Percentiles rank a stretch among this genome's conserved stretches.
These are phyloP conservation scores for Psidium friedrichsthalianum DNA, from an alignment of 345 rosid species.

Conservation along the genomic window DNA sequence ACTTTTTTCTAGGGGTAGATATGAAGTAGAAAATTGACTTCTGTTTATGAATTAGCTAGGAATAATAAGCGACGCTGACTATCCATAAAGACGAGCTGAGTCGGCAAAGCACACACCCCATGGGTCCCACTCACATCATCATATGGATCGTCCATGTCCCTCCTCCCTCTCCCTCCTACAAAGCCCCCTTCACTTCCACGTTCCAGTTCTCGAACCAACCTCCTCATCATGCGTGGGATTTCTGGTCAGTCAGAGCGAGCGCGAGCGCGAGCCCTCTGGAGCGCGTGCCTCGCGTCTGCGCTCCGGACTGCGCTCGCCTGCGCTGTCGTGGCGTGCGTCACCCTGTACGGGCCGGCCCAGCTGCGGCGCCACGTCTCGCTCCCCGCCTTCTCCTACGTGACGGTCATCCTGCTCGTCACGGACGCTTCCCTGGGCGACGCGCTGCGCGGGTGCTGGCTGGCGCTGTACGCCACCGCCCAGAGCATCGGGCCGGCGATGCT, in stretches of 20 bases:
- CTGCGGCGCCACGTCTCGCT: slow-evolving; percentile 35
- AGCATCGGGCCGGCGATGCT: slow-evolving; percentile 60
- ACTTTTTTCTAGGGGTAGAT: no score
- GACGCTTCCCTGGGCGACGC: slow-evolving; percentile 80
- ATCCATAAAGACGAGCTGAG: background rate
- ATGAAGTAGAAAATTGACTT: no score
- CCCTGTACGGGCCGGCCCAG: slow-evolving; percentile 57
- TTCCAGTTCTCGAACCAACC: background rate
- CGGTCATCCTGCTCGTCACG: slow-evolving; percentile 43
- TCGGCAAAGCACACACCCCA: background rate
- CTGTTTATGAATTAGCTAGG: background rate
- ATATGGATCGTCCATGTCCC: background rate
- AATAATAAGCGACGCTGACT: background rate
- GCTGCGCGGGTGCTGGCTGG: slow-evolving; percentile 61
- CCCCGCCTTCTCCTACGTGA: slow-evolving; percentile 80
- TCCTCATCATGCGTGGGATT: background rate
- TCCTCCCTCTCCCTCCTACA: background rate
- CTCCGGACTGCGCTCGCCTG: slow-evolving; percentile 74
- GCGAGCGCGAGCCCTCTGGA: slow-evolving; percentile 55
- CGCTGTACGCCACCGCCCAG: slow-evolving; percentile 59
- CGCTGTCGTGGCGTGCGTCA: slow-evolving; percentile 46
- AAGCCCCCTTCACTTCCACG: background rate
- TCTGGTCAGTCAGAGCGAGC: slow-evolving; percentile 18
- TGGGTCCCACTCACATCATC: background rate
- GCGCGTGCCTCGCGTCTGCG: slow-evolving; percentile 50